Conservation (phyloP, 352 stramenopile species). For the Phytopythium boreale region DNA sequence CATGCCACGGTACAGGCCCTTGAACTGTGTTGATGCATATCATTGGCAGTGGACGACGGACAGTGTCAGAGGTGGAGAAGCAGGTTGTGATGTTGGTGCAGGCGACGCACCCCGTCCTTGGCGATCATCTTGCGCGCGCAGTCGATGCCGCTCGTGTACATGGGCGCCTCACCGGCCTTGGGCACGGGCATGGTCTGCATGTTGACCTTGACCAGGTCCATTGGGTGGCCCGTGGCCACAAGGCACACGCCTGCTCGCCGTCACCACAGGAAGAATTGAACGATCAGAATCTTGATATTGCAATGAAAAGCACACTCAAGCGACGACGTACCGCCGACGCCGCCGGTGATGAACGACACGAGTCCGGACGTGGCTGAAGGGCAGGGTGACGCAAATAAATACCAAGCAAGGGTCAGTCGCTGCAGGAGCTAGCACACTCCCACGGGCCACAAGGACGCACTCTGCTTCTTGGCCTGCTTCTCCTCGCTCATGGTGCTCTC, state of each 20-base stretch:
- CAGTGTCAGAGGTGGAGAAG: not conserved
- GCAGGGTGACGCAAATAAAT: not conserved
- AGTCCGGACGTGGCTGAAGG: slow-evolving; percentile 73
- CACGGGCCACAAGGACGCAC: not conserved
- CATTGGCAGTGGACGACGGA: slow-evolving; percentile 12
- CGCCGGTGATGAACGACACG: slow-evolving; percentile 93
- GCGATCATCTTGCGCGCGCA: slow-evolving; percentile 92
- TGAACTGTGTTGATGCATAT: slow-evolving; percentile 27
- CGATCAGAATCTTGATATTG: not conserved
- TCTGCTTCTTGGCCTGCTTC: slow-evolving; percentile 30
- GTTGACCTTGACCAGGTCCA: slow-evolving; percentile 96
- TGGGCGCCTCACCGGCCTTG: slow-evolving; percentile 51
- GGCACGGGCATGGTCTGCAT: slow-evolving; percentile 88
- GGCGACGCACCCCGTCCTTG: slow-evolving; percentile 85
- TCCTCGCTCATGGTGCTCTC: slow-evolving; percentile 37
- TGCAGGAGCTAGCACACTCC: not conserved
- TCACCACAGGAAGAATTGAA: not conserved
- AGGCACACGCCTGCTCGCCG: slow-evolving; percentile 75
- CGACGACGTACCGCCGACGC: slow-evolving; percentile 79
- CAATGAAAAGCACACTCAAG: not conserved
- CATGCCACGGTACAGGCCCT: slow-evolving; percentile 94
- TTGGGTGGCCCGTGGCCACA: slow-evolving; percentile 91
- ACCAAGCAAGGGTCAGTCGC: slow-evolving; percentile 5
- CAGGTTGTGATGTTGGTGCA: not conserved
- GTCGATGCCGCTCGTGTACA: slow-evolving; percentile 87